Base-by-base conservation (phyloP, 257 asterid species). In the Cordia subcordata region DNA sequence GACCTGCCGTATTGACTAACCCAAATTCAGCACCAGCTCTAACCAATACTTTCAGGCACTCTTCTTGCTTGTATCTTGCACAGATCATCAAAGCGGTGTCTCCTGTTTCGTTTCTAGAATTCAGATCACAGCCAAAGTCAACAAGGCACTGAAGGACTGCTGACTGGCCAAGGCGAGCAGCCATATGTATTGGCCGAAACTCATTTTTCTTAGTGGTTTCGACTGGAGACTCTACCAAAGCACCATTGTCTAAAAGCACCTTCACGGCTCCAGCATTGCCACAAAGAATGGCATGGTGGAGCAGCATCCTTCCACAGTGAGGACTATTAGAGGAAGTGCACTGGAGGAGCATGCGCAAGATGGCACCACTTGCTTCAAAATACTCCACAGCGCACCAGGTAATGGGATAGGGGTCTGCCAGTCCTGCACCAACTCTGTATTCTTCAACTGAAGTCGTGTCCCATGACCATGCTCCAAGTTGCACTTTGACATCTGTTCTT, bases 401-500 rank as follows among this genome's bases (percentile, higher is more conserved):
- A 61, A 81, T 57, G 20, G 85, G 78, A 71, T 82, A 85, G 64
- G 94, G 87, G 68, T 88, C 92, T 21, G 89, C 92, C 32, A 88
- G 72, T 45, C 94, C 94, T 44, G 92, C 94, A 61, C 94, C 96
- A 17, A 88, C 96, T 61, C 92, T 79, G 40, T 68, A 68, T 78
- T 85, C 96, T 70, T 88, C 96, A n/a, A 92, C 94, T 42, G 90
- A 68, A 68, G 82, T 78, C 55, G 72, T 67, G 74, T 88, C 96
- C 96, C 94, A 87, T 54, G 87, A 87, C 96, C 96, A 85, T 62
- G 91, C 90, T 57, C 96, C 94, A 39, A 88, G 84, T 40, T 67
- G 84, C 59, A 79, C 89, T 64, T 75, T 64, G 69, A 69, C 71
- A 69, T 85, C 89, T 57, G 82, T 78, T 75, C 67, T 76, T 50